Evolutionary conservation across 2,329 filamentous ascomycete genomes (phyloP), one percentile per base, ranked within the genome.

Genomic region (Graphium sp.): DNA sequence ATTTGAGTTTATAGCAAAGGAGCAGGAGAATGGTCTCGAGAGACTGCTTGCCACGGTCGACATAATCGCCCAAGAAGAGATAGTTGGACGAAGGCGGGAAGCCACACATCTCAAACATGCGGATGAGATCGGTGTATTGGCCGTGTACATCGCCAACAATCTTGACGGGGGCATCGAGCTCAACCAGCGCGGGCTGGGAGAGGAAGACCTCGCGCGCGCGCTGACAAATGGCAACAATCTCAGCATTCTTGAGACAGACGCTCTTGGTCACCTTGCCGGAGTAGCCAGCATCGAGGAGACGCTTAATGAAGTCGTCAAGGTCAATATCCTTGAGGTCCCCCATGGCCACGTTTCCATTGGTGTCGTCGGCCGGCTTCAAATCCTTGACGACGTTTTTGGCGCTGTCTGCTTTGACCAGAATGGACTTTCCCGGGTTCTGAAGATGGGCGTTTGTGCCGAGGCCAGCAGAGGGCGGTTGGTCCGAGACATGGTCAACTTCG

Each of bases 51-150:
- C 87, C 87, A 31, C 87, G 75, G 50, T 95, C 87, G 44, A 95
- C 87, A 48, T 95, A 95, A 50, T 95, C 87, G 29, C 87, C 87
- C 4, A 95, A 62, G 54, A 94, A 95, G 28, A 95, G 66, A 47
- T 83, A 95, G 57, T 95, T 95, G 22, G 84, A 72, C 36, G 70
- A 77, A 2, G 87, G 87, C 6, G 87, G 87, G 45, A 94, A 95
- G 5, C 87, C 87, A 47, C 87, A 94, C 85, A 94, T 94, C 52
- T 95, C 87, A 45, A 95, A 95, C 68, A 95, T 82, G 37, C 87
- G 75, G 44, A 95, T 91, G 29, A 95, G 59, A 51, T 95, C 87
- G 8, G 84, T 92, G 50, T 93, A 95, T 52, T 95, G 87, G 28
- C 87, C 87, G 48, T 95, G 87, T 10, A 95, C 83, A 48, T 95